Evolutionary conservation across 495 filamentous ascomycete species (phyloP), one percentile per base, ranked within the genome.

Genomic region (Aspergillus cristatus): DNA sequence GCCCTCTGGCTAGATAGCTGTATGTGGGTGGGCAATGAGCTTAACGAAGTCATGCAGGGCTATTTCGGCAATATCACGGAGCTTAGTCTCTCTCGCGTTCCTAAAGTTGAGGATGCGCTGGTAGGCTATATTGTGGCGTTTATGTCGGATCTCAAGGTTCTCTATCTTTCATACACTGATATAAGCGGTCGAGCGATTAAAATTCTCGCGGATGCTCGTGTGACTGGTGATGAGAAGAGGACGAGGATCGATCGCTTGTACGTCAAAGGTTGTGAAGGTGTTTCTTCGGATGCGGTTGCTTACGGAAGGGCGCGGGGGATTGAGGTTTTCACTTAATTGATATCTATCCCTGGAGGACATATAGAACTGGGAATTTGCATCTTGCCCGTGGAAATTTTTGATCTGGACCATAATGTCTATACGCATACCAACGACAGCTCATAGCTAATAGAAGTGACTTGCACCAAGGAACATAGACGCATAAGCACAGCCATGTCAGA

Each of bases 101-200:
- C 34, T 1, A 38, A 36, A 2, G 31, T 63, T 13, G 45, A 51
- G 7, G 62, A 67, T 31, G 20, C 22, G 0, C 32, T 35, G 11
- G 35, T 57, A 1, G 31, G 31, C 5, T 6, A 5, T 2, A 20
- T 65, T 0, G 36, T 51, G 17, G 37, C 37, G 3, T 18, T n/a
- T 6, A 40, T 65, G 18, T 39, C 37, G 0, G 38, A 49, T 0
- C 29, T 70, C 15, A 58, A 54, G 17, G 38, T 53, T 1, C 48
- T 70, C 2, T 46, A 65, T 35, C 14, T 68, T 6, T 60, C 62
- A 1, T 50, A 48, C 28, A 67, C 62, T 2, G 38, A 40, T 3
- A 55, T 70, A 1, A 65, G 60, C 5, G 66, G 66, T 0, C 45
- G 41, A 18, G 48, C 52, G 4, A 45, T 69, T 22, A 64, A 60